Conservation (phyloP, 2,329 filamentous ascomycete genomes). For the Arachnopeziza araneosa region DNA sequence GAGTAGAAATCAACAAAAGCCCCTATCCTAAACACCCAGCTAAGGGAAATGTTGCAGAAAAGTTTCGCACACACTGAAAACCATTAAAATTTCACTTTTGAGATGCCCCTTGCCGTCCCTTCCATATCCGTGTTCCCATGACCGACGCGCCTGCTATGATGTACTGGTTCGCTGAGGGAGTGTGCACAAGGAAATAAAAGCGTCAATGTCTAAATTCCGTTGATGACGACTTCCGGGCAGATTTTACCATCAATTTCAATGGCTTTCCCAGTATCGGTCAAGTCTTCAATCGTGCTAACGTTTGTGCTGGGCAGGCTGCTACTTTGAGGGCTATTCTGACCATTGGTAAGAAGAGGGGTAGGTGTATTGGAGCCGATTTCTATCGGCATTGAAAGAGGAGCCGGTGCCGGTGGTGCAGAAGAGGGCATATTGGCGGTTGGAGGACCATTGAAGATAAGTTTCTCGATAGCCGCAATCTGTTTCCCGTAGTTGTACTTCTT, state of each 20-base stretch:
- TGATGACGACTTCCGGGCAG: conserved; percentile 27
- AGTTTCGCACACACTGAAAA: conserved; percentile 13
- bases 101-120: conserved; percentile 6
- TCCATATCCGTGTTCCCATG: conserved; percentile 1
- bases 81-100: conserved; percentile 22
- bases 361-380: conserved; percentile 49
- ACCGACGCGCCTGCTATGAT: conserved; percentile 19
- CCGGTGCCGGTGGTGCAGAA: conserved; percentile 20
- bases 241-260: conserved; percentile 11
- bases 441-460: conserved; percentile 38
- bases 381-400: conserved; percentile 32
- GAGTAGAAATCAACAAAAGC: not conserved
- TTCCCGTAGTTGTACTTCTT: conserved; percentile 62
- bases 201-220: conserved; percentile 16
- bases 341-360: conserved; percentile 62
- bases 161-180: conserved; percentile 9
- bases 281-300: conserved; percentile 40
- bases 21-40: conserved; percentile 8
- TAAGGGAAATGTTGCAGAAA: not conserved
- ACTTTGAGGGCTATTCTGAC: conserved; percentile 64
- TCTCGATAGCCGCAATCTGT: conserved; percentile 60
- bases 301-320: conserved; percentile 60
- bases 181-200: conserved; percentile 1
- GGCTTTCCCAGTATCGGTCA: conserved; percentile 21
- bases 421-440: conserved; percentile 15